These are phyloP conservation scores for Aegilops speltoides DNA, from an alignment of 176 grass and related monocot species.

Conservation along the genomic window DNA sequence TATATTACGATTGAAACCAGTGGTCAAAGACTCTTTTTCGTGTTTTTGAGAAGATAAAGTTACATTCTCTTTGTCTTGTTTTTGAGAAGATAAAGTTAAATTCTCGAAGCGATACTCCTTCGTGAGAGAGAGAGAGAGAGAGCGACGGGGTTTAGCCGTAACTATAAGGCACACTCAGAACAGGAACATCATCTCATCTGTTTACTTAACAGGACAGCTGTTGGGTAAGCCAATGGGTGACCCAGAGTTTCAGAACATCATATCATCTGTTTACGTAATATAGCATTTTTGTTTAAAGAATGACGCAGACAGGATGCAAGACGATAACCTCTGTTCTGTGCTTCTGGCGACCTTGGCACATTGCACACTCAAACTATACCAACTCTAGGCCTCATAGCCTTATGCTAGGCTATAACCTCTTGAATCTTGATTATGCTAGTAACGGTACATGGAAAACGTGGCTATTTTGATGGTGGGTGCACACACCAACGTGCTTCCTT, in stretches of 20 bases:
- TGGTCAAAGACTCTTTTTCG: too few relatives aligned
- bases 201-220: background rate
- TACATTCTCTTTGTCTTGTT: too few relatives aligned
- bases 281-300: background rate
- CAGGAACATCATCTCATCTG: too few relatives aligned
- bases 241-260: background rate
- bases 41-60: too few relatives aligned
- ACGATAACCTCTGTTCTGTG: background rate
- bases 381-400: background rate
- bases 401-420: background rate
- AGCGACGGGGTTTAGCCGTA: too few relatives aligned
- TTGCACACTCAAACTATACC: background rate
- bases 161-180: too few relatives aligned
- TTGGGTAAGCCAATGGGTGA: background rate
- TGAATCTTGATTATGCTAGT: background rate
- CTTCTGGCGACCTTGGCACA: background rate
- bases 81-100: too few relatives aligned
- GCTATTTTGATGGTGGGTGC: background rate
- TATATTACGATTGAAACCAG: background rate
- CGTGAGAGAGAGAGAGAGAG: too few relatives aligned
- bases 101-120: too few relatives aligned
- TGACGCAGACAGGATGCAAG: background rate
- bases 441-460: background rate
- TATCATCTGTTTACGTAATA: too few relatives aligned
- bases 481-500: background rate